Base-by-base conservation (phyloP, 371 early-diverging fungal genomes). In the Apophysomyces ossiformis region DNA sequence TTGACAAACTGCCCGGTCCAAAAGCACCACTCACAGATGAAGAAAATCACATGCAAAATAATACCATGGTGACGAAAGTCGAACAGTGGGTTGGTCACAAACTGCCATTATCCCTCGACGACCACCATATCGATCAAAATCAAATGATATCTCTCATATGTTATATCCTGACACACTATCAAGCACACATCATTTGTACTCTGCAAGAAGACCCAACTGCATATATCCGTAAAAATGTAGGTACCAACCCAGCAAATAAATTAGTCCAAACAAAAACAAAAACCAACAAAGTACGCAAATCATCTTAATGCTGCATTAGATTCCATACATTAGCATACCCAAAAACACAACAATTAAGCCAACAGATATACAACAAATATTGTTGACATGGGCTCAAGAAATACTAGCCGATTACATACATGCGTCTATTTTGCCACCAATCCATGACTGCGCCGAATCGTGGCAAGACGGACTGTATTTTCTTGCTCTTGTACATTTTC, bases 401-500 rank as follows among this genome's bases (percentile, higher is more conserved):
- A 83, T 83, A n/a, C 75, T 90, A 8, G 76, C 74, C 15, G 82
- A 84, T 43, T 92, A 90, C 66, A 76, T 76, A 15, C 78, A 82
- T 61, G 77, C 75, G 41, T 69, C 75, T 0, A 43, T 87, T 26
- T 71, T 87, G 57, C 77, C 81, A 47, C 69, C 83, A 9, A 65
- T 85, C n/a, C 65, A 72, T 37, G 86, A 91, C 72, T 85, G 90
- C 63, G 69, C 78, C 62, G 74, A 72, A 26, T 64, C 75, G 11
- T 92, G 91, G 92, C 77, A 84, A 62, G 85, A 84, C 58, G 93
- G 93, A 1, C 65, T 84, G 4, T 83, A 81, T 41, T 88, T 92
- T 70, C 74, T 86, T 54, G 84, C 86, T 13, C 78, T 92, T 15
- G 74, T 91, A 46, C 89, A 92, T 69, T 80, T 85, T 21, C 87